phyloP scores from a whole-genome alignment of 169 alveolate species.

The Cryptosporidium muris region DNA sequence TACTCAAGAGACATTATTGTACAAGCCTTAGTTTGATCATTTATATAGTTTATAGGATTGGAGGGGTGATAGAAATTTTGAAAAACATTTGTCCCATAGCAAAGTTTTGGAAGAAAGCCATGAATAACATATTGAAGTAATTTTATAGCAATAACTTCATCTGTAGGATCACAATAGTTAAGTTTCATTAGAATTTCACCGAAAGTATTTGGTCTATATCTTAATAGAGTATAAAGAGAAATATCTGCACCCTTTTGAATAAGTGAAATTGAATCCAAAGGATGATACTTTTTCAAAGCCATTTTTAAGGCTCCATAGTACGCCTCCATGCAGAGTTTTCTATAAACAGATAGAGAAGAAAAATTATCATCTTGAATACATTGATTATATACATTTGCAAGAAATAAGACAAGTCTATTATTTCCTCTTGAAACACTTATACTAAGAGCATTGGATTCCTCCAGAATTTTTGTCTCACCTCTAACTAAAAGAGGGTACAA shows the following conservation, averaged over 20 bases:
- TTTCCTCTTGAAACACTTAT: constrained; percentile 60
- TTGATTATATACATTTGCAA: constrained; percentile 46
- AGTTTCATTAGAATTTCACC: constrained; percentile 30
- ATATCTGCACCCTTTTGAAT: constrained; percentile 32
- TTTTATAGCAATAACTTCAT: constrained; percentile 48
- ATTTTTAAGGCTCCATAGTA: constrained; percentile 58
- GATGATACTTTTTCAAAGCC: constrained; percentile 53
- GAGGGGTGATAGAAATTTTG: neutral
- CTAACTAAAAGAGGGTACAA: constrained; percentile 49
- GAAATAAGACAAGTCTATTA: constrained; percentile 1
- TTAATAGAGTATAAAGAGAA: constrained; percentile 32
- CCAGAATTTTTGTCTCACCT: constrained; percentile 35
- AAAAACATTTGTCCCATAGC: constrained; percentile 1
- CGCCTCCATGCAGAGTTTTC: constrained; percentile 18
- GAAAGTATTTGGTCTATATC: constrained; percentile 20
- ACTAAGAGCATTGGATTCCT: constrained; percentile 62
- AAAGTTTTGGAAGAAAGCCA: constrained; percentile 50
- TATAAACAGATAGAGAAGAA: constrained; percentile 16
- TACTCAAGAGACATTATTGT: neutral
- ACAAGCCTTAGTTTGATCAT: neutral
- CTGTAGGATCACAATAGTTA: constrained; percentile 48
- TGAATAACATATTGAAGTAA: constrained; percentile 22
- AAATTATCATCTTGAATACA: constrained; percentile 21
- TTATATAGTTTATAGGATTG: neutral
- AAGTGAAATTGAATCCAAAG: constrained; percentile 29